phyloP scores from a whole-genome alignment of 768 basidiomycete species.

The Termitomyces sp. region DNA sequence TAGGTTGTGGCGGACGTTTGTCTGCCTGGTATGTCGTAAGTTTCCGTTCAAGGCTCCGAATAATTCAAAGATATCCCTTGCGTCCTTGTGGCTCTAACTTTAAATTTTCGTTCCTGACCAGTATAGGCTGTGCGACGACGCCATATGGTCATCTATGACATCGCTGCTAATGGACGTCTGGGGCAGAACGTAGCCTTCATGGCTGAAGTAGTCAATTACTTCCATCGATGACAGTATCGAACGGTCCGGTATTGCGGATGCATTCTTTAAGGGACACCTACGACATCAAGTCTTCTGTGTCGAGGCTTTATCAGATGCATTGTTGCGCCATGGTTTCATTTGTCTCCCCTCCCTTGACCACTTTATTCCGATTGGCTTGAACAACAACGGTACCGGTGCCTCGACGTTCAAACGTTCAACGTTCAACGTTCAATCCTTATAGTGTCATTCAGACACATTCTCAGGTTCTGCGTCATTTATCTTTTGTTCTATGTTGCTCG shows the following conservation, averaged over 20 bases:
- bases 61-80: not conserved
- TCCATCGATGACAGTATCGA: slow-evolving; percentile 7
- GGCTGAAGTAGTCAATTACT: not conserved
- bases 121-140: not conserved
- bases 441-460: not conserved
- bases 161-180: slow-evolving; percentile 1
- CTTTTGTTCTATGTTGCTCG: not conserved
- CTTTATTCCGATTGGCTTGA: not conserved
- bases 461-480: not conserved
- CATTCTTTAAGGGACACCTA: not conserved
- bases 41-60: too few relatives aligned
- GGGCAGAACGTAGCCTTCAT: slow-evolving; percentile 1
- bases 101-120: not conserved
- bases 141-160: slow-evolving; percentile 12
- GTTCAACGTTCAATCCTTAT: too few relatives aligned
- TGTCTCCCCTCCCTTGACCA: not conserved
- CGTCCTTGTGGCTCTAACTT: not conserved
- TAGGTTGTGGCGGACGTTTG: too few relatives aligned
- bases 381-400: too few relatives aligned
- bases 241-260: slow-evolving; percentile 3
- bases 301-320: not conserved
- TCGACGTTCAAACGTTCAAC: too few relatives aligned
- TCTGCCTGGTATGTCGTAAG: too few relatives aligned
- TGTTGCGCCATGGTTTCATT: not conserved
- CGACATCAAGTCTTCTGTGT: not conserved